These are phyloP conservation scores for Tylopilus vinaceipallidus DNA, from an alignment of 768 basidiomycete genomes.

Conservation along the genomic window DNA sequence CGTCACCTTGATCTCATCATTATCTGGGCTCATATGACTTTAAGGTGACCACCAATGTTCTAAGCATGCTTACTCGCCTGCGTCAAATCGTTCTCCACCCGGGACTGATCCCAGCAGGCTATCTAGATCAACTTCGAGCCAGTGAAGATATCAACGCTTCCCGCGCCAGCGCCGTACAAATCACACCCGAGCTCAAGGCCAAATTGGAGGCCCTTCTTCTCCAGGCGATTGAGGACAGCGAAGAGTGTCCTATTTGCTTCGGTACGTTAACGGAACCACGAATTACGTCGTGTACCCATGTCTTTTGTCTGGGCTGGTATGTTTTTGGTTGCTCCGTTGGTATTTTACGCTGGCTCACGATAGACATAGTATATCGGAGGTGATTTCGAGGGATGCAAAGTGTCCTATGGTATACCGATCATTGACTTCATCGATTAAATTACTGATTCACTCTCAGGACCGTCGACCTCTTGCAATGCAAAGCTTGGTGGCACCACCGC, in stretches of 20 bases:
- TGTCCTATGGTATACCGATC: constrained; percentile 70
- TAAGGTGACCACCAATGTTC: constrained; percentile 67
- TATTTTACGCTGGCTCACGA: neutral
- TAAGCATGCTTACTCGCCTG: constrained; percentile 84
- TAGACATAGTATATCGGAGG: constrained; percentile 58
- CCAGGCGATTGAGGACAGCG: constrained; percentile 73
- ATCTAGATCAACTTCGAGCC: constrained; percentile 58
- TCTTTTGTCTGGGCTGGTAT: constrained; percentile 71
- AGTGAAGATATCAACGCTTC: constrained; percentile 27
- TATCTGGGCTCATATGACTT: constrained; percentile 5
- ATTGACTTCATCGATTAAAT: neutral
- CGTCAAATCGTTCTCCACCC: constrained; percentile 83
- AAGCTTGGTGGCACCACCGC: constrained; percentile 61
- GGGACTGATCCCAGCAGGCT: constrained; percentile 66
- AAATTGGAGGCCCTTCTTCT: constrained; percentile 58
- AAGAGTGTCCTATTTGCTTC: constrained; percentile 83
- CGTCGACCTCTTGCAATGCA: constrained; percentile 55
- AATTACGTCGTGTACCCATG: constrained; percentile 72
- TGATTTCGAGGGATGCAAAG: constrained; percentile 65
- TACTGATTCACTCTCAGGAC: constrained; percentile 46
- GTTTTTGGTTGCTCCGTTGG: constrained; percentile 7
- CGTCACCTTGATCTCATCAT: neutral
- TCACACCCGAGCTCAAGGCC: constrained; percentile 53
- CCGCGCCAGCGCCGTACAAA: constrained; percentile 26
- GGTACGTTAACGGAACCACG: constrained; percentile 56